Conservation (phyloP, 139 green algal species). For the Trebouxia sp. region DNA sequence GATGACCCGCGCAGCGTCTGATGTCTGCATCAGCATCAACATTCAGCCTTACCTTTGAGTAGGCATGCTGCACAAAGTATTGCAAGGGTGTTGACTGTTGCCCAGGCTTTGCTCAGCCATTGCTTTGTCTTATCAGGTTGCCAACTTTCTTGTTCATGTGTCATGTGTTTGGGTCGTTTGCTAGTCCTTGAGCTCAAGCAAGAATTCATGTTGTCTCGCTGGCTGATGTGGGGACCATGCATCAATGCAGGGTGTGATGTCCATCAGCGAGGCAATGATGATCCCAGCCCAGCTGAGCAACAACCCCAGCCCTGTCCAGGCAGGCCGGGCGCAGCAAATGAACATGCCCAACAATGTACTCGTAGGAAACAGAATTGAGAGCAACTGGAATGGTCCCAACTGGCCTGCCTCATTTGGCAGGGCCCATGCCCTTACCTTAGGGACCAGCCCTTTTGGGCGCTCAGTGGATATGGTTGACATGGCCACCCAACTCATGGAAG, state of each 20-base stretch:
- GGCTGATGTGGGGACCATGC: no score
- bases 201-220: no score
- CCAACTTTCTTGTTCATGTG: no score
- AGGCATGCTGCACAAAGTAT: no score
- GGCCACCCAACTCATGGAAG: slow-evolving; percentile 68
- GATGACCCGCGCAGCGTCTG: no score
- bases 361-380: background rate
- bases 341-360: slow-evolving; percentile 13
- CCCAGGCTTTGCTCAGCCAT: no score
- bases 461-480: slow-evolving; percentile 84
- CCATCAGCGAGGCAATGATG: slow-evolving; percentile 41
- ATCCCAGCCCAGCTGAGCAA: slow-evolving; percentile 26
- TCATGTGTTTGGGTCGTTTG: no score
- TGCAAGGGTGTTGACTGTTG: no score
- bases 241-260: slow-evolving; percentile 34
- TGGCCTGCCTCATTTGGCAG: slow-evolving; percentile 34
- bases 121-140: no score
- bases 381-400: slow-evolving; percentile 5
- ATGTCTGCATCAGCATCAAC: no score
- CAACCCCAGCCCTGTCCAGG: background rate
- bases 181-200: no score
- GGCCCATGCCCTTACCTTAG: slow-evolving; percentile 28
- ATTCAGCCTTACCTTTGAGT: no score
- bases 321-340: slow-evolving; percentile 13
- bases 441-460: slow-evolving; percentile 61